Conservation (phyloP, 306 rosid genomes). For the Potentilla sterilis region DNA sequence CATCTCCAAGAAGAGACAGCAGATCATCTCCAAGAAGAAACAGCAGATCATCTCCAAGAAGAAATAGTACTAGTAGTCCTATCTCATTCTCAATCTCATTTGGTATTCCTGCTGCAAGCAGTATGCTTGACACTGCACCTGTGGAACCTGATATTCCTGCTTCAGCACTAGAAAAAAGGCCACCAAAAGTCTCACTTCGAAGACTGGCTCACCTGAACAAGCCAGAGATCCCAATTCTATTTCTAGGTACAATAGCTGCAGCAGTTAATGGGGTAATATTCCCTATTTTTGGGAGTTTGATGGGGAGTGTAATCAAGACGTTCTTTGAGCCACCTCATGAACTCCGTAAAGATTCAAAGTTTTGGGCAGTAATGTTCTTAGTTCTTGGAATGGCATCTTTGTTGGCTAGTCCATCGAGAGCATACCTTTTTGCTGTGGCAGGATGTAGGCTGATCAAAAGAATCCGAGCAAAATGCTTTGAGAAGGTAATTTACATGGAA, state of each 20-base stretch:
- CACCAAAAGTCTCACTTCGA: constrained; percentile 40
- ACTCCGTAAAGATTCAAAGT: constrained; percentile 53
- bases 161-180: constrained; percentile 21
- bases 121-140: constrained; percentile 29
- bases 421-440: constrained; percentile 62
- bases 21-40: constrained; percentile 40
- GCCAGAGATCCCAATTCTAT: constrained; percentile 63
- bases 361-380: constrained; percentile 61
- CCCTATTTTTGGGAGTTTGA: constrained; percentile 48
- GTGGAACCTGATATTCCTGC: constrained; percentile 26
- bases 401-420: constrained; percentile 38
- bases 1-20: constrained; percentile 40
- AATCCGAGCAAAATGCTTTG: constrained; percentile 57
- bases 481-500: constrained; percentile 72
- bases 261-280: constrained; percentile 43
- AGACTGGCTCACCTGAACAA: constrained; percentile 71
- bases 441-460: constrained; percentile 59
- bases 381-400: constrained; percentile 43
- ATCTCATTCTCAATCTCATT: constrained; percentile 44
- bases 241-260: constrained; percentile 61
- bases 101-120: constrained; percentile 35
- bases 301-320: constrained; percentile 45
- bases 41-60: constrained; percentile 38
- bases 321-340: constrained; percentile 57
- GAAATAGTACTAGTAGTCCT: constrained; percentile 39